Percentiles rank a stretch among this genome's conserved stretches.
phyloP scores from a whole-genome alignment of 164 flowering plant genomes.

The Chimonanthus praecox region DNA sequence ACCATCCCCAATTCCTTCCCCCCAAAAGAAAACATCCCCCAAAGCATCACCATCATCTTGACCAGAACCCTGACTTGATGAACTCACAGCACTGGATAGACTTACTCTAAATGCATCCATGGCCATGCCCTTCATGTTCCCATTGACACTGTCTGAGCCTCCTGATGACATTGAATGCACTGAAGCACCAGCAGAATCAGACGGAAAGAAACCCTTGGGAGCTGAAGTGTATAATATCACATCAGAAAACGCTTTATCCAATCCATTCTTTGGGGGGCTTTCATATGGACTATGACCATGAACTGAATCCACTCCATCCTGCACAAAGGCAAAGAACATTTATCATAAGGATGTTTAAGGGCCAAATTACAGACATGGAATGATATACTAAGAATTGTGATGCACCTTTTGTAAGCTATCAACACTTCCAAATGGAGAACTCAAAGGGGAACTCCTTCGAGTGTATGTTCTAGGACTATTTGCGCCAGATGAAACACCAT shows the following conservation, averaged over 20 bases:
- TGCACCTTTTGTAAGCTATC: slow-evolving; percentile 18
- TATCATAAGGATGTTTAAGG: background rate
- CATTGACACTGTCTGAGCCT: slow-evolving; percentile 27
- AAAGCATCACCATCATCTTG: slow-evolving; percentile 71
- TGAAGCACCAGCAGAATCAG: slow-evolving; percentile 33
- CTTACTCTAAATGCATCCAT: slow-evolving; percentile 69
- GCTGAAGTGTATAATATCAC: slow-evolving; percentile 53
- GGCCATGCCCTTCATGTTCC: slow-evolving; percentile 37
- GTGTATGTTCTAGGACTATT: slow-evolving; percentile 29
- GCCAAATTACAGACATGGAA: background rate
- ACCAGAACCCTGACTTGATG: slow-evolving; percentile 82
- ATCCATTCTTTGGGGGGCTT: slow-evolving; percentile 35
- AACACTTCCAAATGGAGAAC: slow-evolving; percentile 33
- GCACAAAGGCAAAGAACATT: slow-evolving; percentile 9
- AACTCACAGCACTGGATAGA: slow-evolving; percentile 86
- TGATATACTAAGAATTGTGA: background rate
- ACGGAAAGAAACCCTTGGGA: slow-evolving; percentile 27
- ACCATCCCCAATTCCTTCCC: slow-evolving; percentile 71
- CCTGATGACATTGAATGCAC: slow-evolving; percentile 29
- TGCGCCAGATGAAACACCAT: slow-evolving; percentile 38
- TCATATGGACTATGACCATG: slow-evolving; percentile 37
- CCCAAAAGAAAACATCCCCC: slow-evolving; percentile 93
- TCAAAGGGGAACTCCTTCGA: slow-evolving; percentile 38
- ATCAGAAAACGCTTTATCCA: slow-evolving; percentile 76
- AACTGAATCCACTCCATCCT: slow-evolving; percentile 58